Evolutionary conservation across 192 early-diverging fungal species (phyloP), one percentile per base, ranked within the genome.

Genomic region (Coemansia sp.): DNA sequence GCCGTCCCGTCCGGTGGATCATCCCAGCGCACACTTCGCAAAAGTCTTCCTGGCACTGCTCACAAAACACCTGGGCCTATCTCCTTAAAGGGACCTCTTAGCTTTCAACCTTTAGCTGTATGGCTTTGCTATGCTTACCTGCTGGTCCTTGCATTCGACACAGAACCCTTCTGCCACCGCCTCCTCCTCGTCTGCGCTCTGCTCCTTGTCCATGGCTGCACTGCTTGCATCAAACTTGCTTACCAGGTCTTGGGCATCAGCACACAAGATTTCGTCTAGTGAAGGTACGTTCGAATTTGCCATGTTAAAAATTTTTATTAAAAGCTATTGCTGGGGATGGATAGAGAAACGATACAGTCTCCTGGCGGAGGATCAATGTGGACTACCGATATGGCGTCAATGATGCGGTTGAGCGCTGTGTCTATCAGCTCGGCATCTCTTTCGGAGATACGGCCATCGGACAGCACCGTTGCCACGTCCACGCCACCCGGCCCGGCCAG

Each of bases 11-110:
- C 42, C 89, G 87, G 60, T 91, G 89, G 45, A 91, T 75, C 89
- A 91, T 91, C 69, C 80, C 82, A 58, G 81, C 88, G 59, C 94
- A 97, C 21, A 97, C 91, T 59, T 90, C 88, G 69, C 94, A 97
- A 83, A 90, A 97, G 53, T 87, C 75, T 60, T 89, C 93, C 38
- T 76, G 81, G 47, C 93, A 96, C 56, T 91, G 84, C 46, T 90
- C 81, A 75, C 95, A 97, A 58, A 61, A 72, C 18, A 64, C 44
- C 10, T 71, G 61, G 1, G 75, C 68, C 72, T 75, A 75, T 18
- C 32, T 10, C n/a, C 5, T 20, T 7, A 20, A 16, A n/a, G n/a
- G n/a, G 38, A 6, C n/a, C 15, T 17, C 15, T 52, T 52, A 23
- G 38, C 11, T 50, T 26, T 4, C 12, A 16, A 11, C 38, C 20